Conservation (phyloP, 2,329 filamentous ascomycete genomes). For the Colletotrichum sp. region DNA sequence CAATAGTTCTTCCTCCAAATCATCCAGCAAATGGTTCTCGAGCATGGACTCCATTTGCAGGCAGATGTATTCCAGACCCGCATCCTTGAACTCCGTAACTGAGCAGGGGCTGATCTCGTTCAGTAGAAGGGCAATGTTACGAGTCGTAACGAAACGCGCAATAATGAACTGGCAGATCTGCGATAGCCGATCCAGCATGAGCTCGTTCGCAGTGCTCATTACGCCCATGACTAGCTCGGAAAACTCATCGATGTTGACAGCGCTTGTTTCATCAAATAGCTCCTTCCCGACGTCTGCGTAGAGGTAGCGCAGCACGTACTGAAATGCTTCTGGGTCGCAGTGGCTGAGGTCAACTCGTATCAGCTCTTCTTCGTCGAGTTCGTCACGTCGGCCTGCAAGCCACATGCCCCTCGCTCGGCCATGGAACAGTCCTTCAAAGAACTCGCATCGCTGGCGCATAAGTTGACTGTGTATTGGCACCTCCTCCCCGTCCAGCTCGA, state of each 20-base stretch:
- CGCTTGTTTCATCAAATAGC: slow-evolving; percentile 79
- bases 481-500: slow-evolving; percentile 79
- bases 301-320: slow-evolving; percentile 78
- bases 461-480: slow-evolving; percentile 78
- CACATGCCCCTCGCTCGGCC: slow-evolving; percentile 87
- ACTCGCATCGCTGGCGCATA: slow-evolving; percentile 84
- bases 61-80: slow-evolving; percentile 88
- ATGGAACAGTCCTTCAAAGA: slow-evolving; percentile 89
- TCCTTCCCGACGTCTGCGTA: slow-evolving; percentile 84
- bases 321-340: slow-evolving; percentile 74
- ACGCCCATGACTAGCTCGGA: slow-evolving; percentile 91
- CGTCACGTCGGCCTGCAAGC: slow-evolving; percentile 73
- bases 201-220: slow-evolving; percentile 86
- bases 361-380: slow-evolving; percentile 36
- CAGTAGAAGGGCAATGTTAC: slow-evolving; percentile 85
- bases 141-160: slow-evolving; percentile 81
- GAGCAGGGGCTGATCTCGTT: slow-evolving; percentile 87
- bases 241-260: slow-evolving; percentile 78
- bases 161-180: slow-evolving; percentile 88
- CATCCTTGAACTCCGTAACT: slow-evolving; percentile 85
- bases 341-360: slow-evolving; percentile 84
- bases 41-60: slow-evolving; percentile 91
- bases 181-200: slow-evolving; percentile 92
- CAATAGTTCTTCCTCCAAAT: slow-evolving; percentile 84
- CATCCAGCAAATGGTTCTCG: slow-evolving; percentile 85